phyloP scores from a whole-genome alignment of 2,329 filamentous ascomycete species.

The Annulohypoxylon truncatum region DNA sequence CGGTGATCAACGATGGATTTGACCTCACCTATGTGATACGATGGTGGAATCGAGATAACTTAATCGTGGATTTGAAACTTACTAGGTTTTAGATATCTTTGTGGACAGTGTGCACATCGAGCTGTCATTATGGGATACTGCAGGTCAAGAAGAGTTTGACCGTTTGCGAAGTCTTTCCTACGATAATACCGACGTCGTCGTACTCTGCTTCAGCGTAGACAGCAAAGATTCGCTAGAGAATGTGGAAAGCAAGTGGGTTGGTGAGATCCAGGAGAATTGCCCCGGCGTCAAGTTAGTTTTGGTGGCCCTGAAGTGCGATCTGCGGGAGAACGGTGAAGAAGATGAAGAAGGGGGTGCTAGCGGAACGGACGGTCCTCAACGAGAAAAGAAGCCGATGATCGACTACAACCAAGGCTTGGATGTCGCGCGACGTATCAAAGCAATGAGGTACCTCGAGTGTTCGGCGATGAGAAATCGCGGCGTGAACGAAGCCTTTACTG shows the following conservation, averaged over 20 bases:
- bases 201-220: slow-evolving; percentile 98
- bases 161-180: slow-evolving; percentile 94
- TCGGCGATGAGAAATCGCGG: slow-evolving; percentile 98
- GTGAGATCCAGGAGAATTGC: slow-evolving; percentile 98
- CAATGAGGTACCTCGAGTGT: slow-evolving; percentile 95
- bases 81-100: slow-evolving; percentile 80
- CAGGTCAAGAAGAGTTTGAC: slow-evolving; percentile 99
- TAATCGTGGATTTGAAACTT: slow-evolving; percentile 4
- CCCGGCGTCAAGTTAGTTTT: slow-evolving; percentile 94
- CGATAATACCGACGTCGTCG: slow-evolving; percentile 96
- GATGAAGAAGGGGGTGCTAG: slow-evolving; percentile 69
- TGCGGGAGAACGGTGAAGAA: slow-evolving; percentile 81
- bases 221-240: slow-evolving; percentile 97
- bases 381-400: slow-evolving; percentile 79
- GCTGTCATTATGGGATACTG: slow-evolving; percentile 97
- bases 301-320: slow-evolving; percentile 95
- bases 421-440: slow-evolving; percentile 90
- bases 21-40: background rate
- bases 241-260: slow-evolving; percentile 98
- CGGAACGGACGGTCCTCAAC: slow-evolving; percentile 54
- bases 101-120: slow-evolving; percentile 98
- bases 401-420: slow-evolving; percentile 92
- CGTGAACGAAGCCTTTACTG: slow-evolving; percentile 98
- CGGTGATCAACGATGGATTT: background rate
- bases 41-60: background rate